A percentile compares a stretch with the other conserved stretches of the same genome.
These are phyloP conservation scores for Trametes villosa DNA, from an alignment of 768 basidiomycete species.

Conservation along the genomic window DNA sequence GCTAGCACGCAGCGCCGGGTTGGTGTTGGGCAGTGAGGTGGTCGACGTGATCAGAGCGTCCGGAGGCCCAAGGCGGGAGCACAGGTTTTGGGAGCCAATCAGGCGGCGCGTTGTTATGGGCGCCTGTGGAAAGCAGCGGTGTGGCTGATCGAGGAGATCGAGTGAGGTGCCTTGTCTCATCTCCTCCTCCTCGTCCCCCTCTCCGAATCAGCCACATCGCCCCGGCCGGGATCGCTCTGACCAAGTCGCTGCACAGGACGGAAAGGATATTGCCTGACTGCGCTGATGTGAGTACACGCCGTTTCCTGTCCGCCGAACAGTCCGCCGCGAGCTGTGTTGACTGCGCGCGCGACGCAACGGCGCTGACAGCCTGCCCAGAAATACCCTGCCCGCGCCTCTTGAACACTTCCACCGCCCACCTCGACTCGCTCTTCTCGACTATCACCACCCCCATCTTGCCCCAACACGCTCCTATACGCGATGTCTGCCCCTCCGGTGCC, in stretches of 20 bases:
- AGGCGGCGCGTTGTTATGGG: too few relatives aligned
- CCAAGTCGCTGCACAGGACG: neutral
- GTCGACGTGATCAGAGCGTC: too few relatives aligned
- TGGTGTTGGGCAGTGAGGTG: too few relatives aligned
- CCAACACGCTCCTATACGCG: neutral
- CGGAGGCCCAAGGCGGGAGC: too few relatives aligned
- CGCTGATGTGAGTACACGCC: neutral
- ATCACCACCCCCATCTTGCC: neutral
- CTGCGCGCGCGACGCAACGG: neutral
- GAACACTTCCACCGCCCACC: neutral
- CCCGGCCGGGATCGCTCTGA: too few relatives aligned
- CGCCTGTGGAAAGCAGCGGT: too few relatives aligned
- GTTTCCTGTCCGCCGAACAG: neutral
- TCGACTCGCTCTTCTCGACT: neutral
- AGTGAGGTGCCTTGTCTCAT: too few relatives aligned
- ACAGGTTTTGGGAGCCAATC: too few relatives aligned
- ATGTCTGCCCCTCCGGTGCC: slow-evolving; percentile 34
- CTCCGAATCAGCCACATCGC: too few relatives aligned
- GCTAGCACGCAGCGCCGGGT: too few relatives aligned
- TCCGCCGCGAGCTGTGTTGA: neutral
- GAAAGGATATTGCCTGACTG: neutral
- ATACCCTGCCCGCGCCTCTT: neutral
- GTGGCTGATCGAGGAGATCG: too few relatives aligned
- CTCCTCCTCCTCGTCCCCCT: too few relatives aligned
- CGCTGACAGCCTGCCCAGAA: neutral